Evolutionary conservation across 2,329 filamentous ascomycete species (phyloP), one percentile per base, ranked within the genome.

Genomic region (Penicillium sp.): DNA sequence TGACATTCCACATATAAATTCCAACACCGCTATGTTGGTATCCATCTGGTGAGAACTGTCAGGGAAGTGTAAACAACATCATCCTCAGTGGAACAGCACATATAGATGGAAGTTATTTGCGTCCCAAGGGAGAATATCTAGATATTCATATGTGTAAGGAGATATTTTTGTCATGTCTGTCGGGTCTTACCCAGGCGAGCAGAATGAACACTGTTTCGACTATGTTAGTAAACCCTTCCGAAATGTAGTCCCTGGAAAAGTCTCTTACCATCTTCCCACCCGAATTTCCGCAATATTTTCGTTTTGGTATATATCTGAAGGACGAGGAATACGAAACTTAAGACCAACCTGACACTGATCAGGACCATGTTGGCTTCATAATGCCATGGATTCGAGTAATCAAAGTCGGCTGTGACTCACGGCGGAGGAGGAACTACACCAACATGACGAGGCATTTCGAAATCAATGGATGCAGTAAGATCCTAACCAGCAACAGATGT

Each of bases 1-100:
- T 61, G 31, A 67, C 53, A 33, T 65, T 60, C 64, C 61, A 62
- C 10, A 63, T 38, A 30, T 65, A 63, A 19, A 64, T 58, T 6
- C 64, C 64, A 26, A 58, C 53, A 30, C 62, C 62, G 8, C 58
- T 61, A 41, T 60, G 14, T 2, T 12, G 36, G 30, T 65, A 66
- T 14, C 58, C 58, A 50, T 58, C 64, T 65, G 31, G 17, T 30
- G 17, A 16, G 2, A 16, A 16, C 0, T 16, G 38, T 25, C 22
- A 53, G n/a, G 17, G 36, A 42, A 31, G 46, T 36, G 30, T 22
- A 22, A 5, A 43, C n/a, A 16, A 3, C 17, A 16, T 35, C 31
- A 35, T 14, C 30, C 30, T 12, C 25, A 17, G 4, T 9, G 25
- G 4, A 3, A 12, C 2, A 16, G 26, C 26, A 37, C 50, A 10